A percentile compares a stretch with the other conserved stretches of the same genome.
Evolutionary conservation across 2,329 filamentous ascomycete species (phyloP).

Genomic region (Trichoderma afroharzianum): DNA sequence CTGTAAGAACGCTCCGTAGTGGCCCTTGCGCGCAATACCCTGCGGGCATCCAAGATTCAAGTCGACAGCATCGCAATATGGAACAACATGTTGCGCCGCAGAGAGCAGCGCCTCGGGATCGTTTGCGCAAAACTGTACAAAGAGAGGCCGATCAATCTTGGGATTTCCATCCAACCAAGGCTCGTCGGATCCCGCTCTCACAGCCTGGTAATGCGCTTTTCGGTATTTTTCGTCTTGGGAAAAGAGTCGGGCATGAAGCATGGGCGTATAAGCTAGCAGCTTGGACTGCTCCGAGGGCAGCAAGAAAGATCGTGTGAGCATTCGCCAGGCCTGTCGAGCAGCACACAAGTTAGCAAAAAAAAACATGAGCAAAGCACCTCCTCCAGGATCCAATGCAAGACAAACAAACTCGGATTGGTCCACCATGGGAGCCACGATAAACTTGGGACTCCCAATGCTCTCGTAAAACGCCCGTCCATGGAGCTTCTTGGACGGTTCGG

Average conservation of each 20-base stretch:
- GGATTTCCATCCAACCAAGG: conserved; percentile 84
- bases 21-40: conserved; percentile 84
- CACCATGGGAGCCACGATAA: conserved; percentile 94
- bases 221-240: conserved; percentile 73
- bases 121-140: conserved; percentile 96
- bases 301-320: conserved; percentile 92
- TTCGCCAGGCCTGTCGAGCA: conserved; percentile 78
- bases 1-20: conserved; percentile 92
- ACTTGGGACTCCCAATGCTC: conserved; percentile 87
- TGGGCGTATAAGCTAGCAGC: conserved; percentile 87
- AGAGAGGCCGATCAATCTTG: conserved; percentile 76
- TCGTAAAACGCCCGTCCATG: conserved; percentile 89
- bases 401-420: conserved; percentile 95
- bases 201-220: conserved; percentile 74
- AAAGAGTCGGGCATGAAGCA: conserved; percentile 93
- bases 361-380: not conserved
- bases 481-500: conserved; percentile 51
- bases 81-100: conserved; percentile 73
- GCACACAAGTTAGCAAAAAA: conserved; percentile 7
- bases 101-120: conserved; percentile 74
- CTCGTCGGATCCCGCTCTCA: conserved; percentile 33
- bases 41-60: conserved; percentile 95
- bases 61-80: conserved; percentile 92
- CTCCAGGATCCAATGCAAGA: conserved; percentile 20
- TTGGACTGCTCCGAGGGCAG: conserved; percentile 58